Evolutionary conservation across 176 grass and related monocot species (phyloP).

Genomic region (Avena sativa): DNA sequence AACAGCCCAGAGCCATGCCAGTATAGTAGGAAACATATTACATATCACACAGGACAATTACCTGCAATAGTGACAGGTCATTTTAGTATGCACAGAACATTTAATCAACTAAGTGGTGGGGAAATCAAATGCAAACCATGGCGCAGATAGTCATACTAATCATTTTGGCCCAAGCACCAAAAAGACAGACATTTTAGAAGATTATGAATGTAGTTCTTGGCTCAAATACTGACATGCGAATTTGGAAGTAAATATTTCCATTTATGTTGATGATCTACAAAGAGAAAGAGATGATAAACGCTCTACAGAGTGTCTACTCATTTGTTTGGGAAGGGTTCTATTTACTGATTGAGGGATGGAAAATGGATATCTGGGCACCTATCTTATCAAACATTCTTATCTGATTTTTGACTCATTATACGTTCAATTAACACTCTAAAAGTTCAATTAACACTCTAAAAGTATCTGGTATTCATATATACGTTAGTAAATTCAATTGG

Average conservation of each 20-base stretch:
- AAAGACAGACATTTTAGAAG: neutral
- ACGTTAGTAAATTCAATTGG: neutral
- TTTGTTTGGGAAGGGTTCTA: neutral
- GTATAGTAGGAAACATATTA: neutral
- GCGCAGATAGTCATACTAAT: neutral
- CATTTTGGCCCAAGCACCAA: neutral
- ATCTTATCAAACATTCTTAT: neutral
- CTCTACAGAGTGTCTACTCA: neutral
- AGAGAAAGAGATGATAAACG: neutral
- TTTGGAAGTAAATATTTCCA: neutral
- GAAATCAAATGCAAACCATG: neutral
- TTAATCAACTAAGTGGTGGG: neutral
- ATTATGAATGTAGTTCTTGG: neutral
- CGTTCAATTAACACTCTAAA: too few relatives aligned
- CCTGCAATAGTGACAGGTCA: slow-evolving; percentile 13
- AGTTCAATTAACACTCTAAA: neutral
- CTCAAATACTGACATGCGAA: neutral
- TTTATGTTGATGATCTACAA: neutral
- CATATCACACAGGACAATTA: slow-evolving; percentile 15
- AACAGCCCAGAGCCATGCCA: neutral
- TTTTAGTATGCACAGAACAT: neutral
- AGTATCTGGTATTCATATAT: neutral
- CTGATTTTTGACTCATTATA: neutral
- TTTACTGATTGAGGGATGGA: neutral
- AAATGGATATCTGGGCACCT: neutral